A percentile compares a stretch with the other conserved stretches of the same genome.
Conservation (phyloP, 2,329 filamentous ascomycete species). For the Hortaea sp. region DNA sequence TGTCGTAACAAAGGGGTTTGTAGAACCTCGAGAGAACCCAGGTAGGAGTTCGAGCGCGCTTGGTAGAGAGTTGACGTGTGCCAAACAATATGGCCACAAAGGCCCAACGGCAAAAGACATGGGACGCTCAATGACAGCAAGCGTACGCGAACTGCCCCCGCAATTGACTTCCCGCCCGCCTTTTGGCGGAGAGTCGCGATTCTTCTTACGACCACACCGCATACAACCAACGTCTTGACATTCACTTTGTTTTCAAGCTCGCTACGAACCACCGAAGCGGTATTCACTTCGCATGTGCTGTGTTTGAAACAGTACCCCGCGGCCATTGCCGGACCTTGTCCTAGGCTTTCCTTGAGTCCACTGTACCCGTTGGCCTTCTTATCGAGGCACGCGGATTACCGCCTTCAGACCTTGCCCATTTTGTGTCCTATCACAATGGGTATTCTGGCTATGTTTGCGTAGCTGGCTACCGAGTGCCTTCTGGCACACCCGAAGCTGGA, state of each 20-base stretch:
- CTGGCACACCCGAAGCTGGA: slow-evolving; percentile 1
- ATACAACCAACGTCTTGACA: background rate
- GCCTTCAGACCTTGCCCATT: background rate
- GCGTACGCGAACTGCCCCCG: too few species aligned
- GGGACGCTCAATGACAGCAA: too few species aligned
- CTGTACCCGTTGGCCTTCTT: background rate
- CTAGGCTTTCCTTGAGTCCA: background rate
- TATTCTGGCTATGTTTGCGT: slow-evolving; percentile 1
- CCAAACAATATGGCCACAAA: too few species aligned
- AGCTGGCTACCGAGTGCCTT: slow-evolving; percentile 3
- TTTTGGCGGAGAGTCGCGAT: background rate
- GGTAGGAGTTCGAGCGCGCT: too few species aligned
- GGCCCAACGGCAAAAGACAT: too few species aligned
- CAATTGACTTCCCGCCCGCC: too few species aligned
- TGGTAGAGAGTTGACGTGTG: too few species aligned
- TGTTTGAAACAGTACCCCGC: background rate
- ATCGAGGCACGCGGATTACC: background rate
- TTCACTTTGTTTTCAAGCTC: background rate
- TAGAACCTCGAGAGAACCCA: too few species aligned
- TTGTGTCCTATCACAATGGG: slow-evolving; percentile 3
- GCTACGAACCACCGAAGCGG: background rate
- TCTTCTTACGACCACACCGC: background rate
- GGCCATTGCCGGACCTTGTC: background rate
- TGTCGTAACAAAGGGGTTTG: too few species aligned
- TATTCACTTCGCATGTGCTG: background rate